Evolutionary conservation across 768 basidiomycete genomes (phyloP), one percentile per base, ranked within the genome.

Genomic region (Pisolithus marmoratus): DNA sequence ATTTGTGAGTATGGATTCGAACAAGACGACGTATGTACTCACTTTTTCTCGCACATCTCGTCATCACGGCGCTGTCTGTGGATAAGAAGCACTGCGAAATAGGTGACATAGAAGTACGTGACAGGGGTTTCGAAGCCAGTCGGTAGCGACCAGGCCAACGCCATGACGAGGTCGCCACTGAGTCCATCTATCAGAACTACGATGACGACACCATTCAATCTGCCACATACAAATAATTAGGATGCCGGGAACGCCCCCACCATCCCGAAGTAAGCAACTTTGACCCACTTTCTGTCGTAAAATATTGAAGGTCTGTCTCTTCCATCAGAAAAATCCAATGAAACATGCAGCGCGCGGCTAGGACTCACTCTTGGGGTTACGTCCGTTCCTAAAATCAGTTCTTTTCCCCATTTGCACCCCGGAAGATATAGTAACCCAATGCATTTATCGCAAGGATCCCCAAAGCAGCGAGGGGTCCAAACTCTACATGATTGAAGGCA

Each of bases 201-300:
- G 8, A 3, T n/a, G 15, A 36, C 14, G 36, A 31, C 12, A 22
- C n/a, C n/a, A 14, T 42, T 14, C 17, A 23, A 7, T 9, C 19
- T 14, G 27, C 34, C 45, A 69, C 81, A 50, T 57, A 87, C 87
- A 91, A 63, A 68, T 94, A 94, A 60, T 94, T 94, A 1, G 96
- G 96, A 69, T 99, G 96, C 38, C 90, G 80, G 0, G 89, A 94
- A 46, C 79, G 70, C 8, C 94, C 95, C 96, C 96, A 99, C 96
- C 96, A 98, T 7, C 96, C 96, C 4, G 90, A 90, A 26, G 84
- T 95, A 24, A 99, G 78, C 31, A 99, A 77, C 67, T 92, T 96
- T 3, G 90, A 85, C 14, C 96, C 96, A 17, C 82, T 80, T 56
- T 83, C 79, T 2, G 96, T 98, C 38, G 81, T 75, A 66, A 97